phyloP scores from a whole-genome alignment of 305 asterid species.

The Solanum hybrid region DNA sequence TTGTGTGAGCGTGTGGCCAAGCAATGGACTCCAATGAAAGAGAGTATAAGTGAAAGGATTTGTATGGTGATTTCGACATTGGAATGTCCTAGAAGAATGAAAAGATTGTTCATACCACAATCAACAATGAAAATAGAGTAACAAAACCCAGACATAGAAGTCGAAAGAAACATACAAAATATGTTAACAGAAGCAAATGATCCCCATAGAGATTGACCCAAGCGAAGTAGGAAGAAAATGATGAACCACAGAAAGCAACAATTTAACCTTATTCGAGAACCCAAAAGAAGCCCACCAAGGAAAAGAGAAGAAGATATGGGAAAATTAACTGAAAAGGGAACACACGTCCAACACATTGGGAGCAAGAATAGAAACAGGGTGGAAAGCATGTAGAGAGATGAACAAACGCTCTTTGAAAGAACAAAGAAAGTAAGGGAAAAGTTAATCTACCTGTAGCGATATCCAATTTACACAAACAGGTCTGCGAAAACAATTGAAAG shows the following conservation, averaged over 20 bases:
- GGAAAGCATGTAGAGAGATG: not conserved
- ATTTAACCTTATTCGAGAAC: not conserved
- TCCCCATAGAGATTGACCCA: not conserved
- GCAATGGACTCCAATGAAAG: not conserved
- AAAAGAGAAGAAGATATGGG: not conserved
- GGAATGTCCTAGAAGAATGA: not conserved
- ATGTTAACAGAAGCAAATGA: not conserved
- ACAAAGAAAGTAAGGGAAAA: not conserved
- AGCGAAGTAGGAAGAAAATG: not conserved
- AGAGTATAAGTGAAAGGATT: not conserved
- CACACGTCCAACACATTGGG: not conserved
- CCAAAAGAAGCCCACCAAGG: not conserved
- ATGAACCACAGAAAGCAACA: not conserved
- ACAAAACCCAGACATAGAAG: not conserved
- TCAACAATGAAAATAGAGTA: not conserved
- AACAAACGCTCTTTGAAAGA: not conserved
- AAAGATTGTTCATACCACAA: not conserved
- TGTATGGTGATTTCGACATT: not conserved
- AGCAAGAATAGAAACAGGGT: not conserved
- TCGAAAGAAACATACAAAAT: not conserved
- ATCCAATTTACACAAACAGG: not conserved
- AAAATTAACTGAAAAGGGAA: not conserved
- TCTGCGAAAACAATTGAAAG: not conserved
- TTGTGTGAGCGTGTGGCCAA: not conserved
- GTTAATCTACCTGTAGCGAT: not conserved